Evolutionary conservation across 2,329 filamentous ascomycete species (phyloP), one percentile per base, ranked within the genome.

Genomic region (Venturia oleaginea): DNA sequence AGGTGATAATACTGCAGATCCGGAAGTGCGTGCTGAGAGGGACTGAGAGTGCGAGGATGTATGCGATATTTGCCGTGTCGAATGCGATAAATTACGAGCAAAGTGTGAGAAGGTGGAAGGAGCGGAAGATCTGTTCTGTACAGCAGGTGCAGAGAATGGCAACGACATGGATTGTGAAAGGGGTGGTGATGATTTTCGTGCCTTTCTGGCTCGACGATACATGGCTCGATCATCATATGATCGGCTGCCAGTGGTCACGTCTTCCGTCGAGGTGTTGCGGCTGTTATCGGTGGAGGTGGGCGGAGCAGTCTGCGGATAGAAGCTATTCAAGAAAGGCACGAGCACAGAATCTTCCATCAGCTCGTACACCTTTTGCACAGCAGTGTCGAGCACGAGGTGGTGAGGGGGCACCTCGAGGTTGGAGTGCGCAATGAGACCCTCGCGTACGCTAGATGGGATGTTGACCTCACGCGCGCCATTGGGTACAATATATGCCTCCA

Each of bases 311-410:
- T 81, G 78, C 1, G 79, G 77, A 66, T 80, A 80, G 59, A 81
- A 77, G 67, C 81, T 84, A 75, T 96, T 93, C 63, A 97, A 82
- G 73, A 97, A 99, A 0, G 93, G 92, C 0, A 96, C 87, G 62
- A 97, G 81, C 0, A 97, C 90, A 3, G 92, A 97, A 74, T 97
- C 94, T 71, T 96, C 95, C 92, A 99, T 97, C 64, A 99, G 80
- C 70, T 97, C 94, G 74, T 93, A 92, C 48, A 97, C 90, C 67
- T 96, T 95, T 67, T 84, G 84, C 30, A 96, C 89, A 24, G 94
- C 92, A 61, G 90, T 84, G 66, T 95, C 89, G 19, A 99, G 80
- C 64, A 86, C 84, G 48, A 87, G 84, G 0, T 94, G 92, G 65
- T 85, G 78, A 5, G 88, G 88, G 7, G 93, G 91, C 0, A 86